phyloP scores from a whole-genome alignment of 495 filamentous ascomycete genomes.

The Penicillium crystallinum region DNA sequence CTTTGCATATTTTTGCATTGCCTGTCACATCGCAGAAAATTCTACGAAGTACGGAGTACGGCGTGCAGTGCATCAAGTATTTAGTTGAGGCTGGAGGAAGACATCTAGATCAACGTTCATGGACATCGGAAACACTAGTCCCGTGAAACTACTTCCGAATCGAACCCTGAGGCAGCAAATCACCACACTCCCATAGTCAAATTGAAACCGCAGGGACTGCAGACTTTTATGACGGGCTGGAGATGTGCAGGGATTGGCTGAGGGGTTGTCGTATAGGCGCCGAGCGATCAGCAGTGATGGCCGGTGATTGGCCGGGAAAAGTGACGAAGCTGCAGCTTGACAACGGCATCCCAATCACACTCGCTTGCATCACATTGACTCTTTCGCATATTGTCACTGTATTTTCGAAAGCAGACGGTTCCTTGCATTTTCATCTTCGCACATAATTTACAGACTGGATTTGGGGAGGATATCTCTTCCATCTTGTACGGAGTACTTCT shows the following conservation, averaged over 20 bases:
- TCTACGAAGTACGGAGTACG: too few species aligned
- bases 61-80: too few species aligned
- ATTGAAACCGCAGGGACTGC: not conserved
- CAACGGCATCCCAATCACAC: slow-evolving; percentile 25
- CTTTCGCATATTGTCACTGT: not conserved
- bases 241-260: slow-evolving; percentile 15
- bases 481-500: not conserved
- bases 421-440: too few species aligned
- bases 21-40: slow-evolving; percentile 22
- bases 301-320: slow-evolving; percentile 20
- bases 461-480: not conserved
- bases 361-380: slow-evolving; percentile 15
- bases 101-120: not conserved
- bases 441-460: too few species aligned
- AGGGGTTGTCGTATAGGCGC: slow-evolving; percentile 18
- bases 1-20: not conserved
- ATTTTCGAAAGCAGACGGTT: not conserved
- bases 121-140: slow-evolving; percentile 4
- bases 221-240: not conserved
- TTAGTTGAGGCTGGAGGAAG: not conserved
- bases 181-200: not conserved
- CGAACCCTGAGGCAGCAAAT: not conserved
- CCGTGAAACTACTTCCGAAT: not conserved
- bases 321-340: slow-evolving; percentile 30
- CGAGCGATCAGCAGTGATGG: slow-evolving; percentile 18